Evolutionary conservation across 768 basidiomycete species (phyloP), one percentile per base, ranked within the genome.

Genomic region (Mycena albidolilacea): DNA sequence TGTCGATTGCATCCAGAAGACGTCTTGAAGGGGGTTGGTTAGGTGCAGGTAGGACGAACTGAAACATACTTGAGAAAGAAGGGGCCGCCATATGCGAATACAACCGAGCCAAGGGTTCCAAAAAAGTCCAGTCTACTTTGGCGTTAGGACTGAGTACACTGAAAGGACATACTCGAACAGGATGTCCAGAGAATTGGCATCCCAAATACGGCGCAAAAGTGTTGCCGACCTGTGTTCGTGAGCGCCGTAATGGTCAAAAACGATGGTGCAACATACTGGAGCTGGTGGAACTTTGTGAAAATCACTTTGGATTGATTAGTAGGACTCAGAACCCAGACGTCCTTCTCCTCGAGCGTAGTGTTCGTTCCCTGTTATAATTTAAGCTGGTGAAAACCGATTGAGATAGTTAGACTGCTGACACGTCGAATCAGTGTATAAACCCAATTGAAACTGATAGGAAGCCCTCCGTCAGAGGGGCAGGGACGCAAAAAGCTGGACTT

Each of bases 21-120:
- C 66, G 73, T 30, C 70, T 71, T 39, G 66, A 61, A 46, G 7
- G 12, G 21, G 1, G 17, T 67, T 17, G 30, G 52, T 19, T 1
- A 39, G 39, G 10, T 10, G n/a, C 14, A 15, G 3, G 54, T 21
- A 46, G 11, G 38, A n/a, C 46, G 58, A 37, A 50, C 11, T 4
- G 64, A 44, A 7, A 81, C 87, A 68, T 61, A 90, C 89, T 94
- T 96, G 61, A 98, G 86, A 84, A 97, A 96, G 84, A 91, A 96
- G 8, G 96, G 96, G 0, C 89, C 88, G 0, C 90, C 86, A 80
- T 97, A 97, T 75, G 92, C 92, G 82, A 95, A 92, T 0, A 88
- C 30, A 39, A 96, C 90, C 71, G 91, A 91, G 69, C 92, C 78
- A 70, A 92, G 83, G 0, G 96, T 95, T 44, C 96, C 82, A 3